phyloP scores from a whole-genome alignment of 495 filamentous ascomycete species.

The Penicillium pulvis region DNA sequence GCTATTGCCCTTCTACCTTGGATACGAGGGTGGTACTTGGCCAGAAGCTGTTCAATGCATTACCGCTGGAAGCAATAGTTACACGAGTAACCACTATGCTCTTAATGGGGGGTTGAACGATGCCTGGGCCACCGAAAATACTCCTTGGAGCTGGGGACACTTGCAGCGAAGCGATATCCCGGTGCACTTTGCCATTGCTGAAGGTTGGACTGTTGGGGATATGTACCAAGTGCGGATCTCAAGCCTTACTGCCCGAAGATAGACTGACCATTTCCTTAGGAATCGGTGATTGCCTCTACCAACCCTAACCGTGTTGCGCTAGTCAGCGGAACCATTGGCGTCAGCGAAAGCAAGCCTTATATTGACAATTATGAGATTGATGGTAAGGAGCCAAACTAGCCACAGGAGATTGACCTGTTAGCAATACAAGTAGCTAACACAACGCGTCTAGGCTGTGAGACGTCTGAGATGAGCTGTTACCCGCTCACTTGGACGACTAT shows the following conservation, averaged over 20 bases:
- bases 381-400: too few relatives aligned
- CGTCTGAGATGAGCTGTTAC: conserved; percentile 50
- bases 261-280: conserved; percentile 26
- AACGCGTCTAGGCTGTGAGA: conserved; percentile 46
- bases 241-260: background rate
- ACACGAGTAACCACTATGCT: conserved; percentile 52
- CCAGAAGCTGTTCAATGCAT: conserved; percentile 47
- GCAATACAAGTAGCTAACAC: too few relatives aligned
- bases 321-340: conserved; percentile 48
- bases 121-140: conserved; percentile 55
- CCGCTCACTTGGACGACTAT: conserved; percentile 58
- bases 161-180: conserved; percentile 52
- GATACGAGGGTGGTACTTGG: too few relatives aligned
- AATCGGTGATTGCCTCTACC: conserved; percentile 54
- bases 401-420: too few relatives aligned
- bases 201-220: conserved; percentile 55
- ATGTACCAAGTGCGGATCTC: conserved; percentile 51
- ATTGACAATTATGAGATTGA: conserved; percentile 57
- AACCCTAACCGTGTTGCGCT: conserved; percentile 59
- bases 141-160: conserved; percentile 56
- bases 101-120: conserved; percentile 54
- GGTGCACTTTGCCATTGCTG: conserved; percentile 56
- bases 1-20: too few relatives aligned
- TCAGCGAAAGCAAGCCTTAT: conserved; percentile 47
- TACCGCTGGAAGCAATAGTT: conserved; percentile 52